Evolutionary conservation across 2,329 filamentous ascomycete genomes (phyloP).

Genomic region (Colletotrichum siamense): DNA sequence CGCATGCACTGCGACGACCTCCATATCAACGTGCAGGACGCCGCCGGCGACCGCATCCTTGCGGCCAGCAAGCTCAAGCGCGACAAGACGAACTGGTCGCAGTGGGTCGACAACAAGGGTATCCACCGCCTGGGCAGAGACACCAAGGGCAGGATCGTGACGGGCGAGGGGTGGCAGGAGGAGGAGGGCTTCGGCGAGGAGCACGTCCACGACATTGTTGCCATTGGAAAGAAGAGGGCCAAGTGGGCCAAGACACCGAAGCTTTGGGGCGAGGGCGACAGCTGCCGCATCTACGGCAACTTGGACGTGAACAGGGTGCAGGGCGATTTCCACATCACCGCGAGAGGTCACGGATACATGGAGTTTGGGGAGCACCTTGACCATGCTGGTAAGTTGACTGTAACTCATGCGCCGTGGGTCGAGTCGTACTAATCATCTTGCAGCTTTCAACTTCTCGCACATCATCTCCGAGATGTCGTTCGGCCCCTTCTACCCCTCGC

Average conservation of each 20-base stretch:
- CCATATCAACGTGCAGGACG: conserved; percentile 98
- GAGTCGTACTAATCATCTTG: not conserved
- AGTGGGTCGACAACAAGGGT: conserved; percentile 79
- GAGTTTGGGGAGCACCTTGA: conserved; percentile 82
- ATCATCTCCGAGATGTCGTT: conserved; percentile 96
- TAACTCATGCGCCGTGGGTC: not conserved
- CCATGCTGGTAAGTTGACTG: conserved; percentile 68
- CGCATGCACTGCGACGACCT: conserved; percentile 86
- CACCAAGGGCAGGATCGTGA: conserved; percentile 57
- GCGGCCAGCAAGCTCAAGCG: conserved; percentile 76
- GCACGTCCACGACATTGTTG: conserved; percentile 90
- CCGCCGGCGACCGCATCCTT: conserved; percentile 88
- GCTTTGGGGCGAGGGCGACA: conserved; percentile 66
- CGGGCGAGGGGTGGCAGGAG: conserved; percentile 65
- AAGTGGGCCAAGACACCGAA: conserved; percentile 80
- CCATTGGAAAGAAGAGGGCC: conserved; percentile 66
- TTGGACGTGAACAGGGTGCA: conserved; percentile 96
- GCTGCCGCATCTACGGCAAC: conserved; percentile 88
- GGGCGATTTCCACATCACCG: conserved; percentile 97
- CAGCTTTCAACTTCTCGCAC: conserved; percentile 97
- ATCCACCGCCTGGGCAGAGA: conserved; percentile 66
- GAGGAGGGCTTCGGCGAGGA: conserved; percentile 78
- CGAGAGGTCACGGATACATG: conserved; percentile 91
- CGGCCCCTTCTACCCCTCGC: conserved; percentile 92
- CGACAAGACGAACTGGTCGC: conserved; percentile 80